Conservation (phyloP, 169 alveolate genomes). For the Plasmodium gallinaceum region DNA sequence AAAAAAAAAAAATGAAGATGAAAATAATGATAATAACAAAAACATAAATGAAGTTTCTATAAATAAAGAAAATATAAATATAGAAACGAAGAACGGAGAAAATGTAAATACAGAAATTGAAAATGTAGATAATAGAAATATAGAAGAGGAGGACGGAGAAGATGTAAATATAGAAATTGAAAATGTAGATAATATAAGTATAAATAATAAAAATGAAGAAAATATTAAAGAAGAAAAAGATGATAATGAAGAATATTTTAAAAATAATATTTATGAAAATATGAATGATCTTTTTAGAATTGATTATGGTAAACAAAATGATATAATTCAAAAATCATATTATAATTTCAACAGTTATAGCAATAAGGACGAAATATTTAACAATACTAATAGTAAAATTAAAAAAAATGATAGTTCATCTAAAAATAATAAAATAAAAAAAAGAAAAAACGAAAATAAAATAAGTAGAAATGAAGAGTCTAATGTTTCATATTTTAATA, state of each 20-base stretch:
- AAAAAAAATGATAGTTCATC: slow-evolving; percentile 1
- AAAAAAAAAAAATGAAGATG: slow-evolving; percentile 5
- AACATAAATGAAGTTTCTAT: background rate
- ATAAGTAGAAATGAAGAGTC: background rate
- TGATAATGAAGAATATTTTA: background rate
- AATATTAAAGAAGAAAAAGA: background rate
- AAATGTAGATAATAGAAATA: no score
- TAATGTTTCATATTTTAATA: background rate
- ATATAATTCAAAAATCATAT: background rate
- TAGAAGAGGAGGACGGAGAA: no score
- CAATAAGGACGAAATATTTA: background rate
- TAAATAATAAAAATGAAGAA: background rate
- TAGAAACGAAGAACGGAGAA: no score
- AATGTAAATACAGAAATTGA: no score
- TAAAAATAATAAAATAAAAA: background rate
- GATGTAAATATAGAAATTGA: no score
- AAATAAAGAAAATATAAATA: no score
- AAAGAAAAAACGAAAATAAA: slow-evolving; percentile 6
- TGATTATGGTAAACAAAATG: slow-evolving; percentile 35
- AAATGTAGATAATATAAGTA: no score
- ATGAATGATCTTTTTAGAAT: slow-evolving; percentile 23
- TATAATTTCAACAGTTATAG: background rate
- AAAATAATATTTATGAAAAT: slow-evolving; percentile 1
- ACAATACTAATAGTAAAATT: background rate
- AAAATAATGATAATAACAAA: background rate